Conservation (phyloP, 805 yeast species). For the Kodamaea kakaduensis region DNA sequence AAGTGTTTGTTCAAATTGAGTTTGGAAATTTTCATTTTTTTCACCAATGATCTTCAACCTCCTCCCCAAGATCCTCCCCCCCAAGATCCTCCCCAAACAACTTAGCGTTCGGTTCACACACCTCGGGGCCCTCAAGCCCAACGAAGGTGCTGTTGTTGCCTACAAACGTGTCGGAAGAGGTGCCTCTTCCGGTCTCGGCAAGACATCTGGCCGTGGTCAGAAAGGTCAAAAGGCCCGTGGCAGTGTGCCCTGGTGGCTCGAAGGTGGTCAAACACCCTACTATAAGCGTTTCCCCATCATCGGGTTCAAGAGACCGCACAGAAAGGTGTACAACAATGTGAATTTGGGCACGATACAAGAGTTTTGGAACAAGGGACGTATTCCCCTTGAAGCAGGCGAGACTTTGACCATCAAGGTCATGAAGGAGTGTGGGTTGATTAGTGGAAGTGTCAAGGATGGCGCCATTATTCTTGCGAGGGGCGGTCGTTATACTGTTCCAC, state of each 20-base stretch:
- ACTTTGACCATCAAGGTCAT: conserved; percentile 71
- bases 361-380: conserved; percentile 65
- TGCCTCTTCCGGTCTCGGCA: conserved; percentile 89
- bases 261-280: conserved; percentile 98
- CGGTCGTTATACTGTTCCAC: conserved; percentile 48
- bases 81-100: neutral
- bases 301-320: conserved; percentile 73
- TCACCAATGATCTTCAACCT: too few relatives aligned
- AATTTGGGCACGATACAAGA: conserved; percentile 67
- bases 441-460: conserved; percentile 73
- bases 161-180: conserved; percentile 90
- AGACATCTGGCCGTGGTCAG: conserved; percentile 95
- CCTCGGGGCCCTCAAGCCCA: conserved; percentile 54
- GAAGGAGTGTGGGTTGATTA: conserved; percentile 67
- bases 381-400: conserved; percentile 55
- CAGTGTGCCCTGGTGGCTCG: conserved; percentile 87
- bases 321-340: conserved; percentile 50
- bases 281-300: conserved; percentile 79
- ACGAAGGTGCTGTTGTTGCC: conserved; percentile 54
- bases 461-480: conserved; percentile 77
- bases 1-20: too few relatives aligned
- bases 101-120: conserved; percentile 26
- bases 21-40: too few relatives aligned
- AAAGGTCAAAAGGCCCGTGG: conserved; percentile 98
- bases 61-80: neutral